Evolutionary conservation across 306 rosid genomes (phyloP).

Genomic region (Cicer arietinum): DNA sequence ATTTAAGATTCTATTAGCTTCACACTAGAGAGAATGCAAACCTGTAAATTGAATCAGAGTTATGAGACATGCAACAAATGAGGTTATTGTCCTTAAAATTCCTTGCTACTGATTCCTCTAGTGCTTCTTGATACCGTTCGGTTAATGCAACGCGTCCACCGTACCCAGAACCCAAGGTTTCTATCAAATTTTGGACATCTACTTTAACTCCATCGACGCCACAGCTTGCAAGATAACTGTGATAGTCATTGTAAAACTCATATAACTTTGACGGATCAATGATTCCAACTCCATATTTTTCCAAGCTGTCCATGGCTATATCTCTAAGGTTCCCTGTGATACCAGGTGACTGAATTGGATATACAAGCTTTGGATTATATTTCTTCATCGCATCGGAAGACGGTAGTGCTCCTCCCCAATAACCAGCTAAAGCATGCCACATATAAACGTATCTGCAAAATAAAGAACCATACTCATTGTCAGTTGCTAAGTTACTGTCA

Average conservation of each 20-base stretch:
- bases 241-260: constrained; percentile 69
- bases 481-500: neutral
- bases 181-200: constrained; percentile 72
- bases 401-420: constrained; percentile 81
- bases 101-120: constrained; percentile 61
- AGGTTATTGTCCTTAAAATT: constrained; percentile 63
- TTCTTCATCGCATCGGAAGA: constrained; percentile 62
- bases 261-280: constrained; percentile 57
- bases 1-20: constrained; percentile 16
- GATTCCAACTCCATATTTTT: constrained; percentile 73
- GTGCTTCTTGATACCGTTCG: constrained; percentile 63
- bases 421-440: constrained; percentile 86
- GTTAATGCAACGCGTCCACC: constrained; percentile 73
- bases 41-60: constrained; percentile 74
- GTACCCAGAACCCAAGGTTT: constrained; percentile 66
- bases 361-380: constrained; percentile 60
- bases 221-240: constrained; percentile 65
- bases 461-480: constrained; percentile 25
- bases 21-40: constrained; percentile 34
- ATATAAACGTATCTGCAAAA: constrained; percentile 60
- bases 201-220: constrained; percentile 81
- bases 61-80: constrained; percentile 73
- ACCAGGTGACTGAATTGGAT: constrained; percentile 70
- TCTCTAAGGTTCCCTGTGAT: constrained; percentile 58
- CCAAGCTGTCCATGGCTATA: constrained; percentile 62